Evolutionary conservation across 2,329 filamentous ascomycete species (phyloP), one percentile per base, ranked within the genome.

Genomic region (Ophiostoma ips): DNA sequence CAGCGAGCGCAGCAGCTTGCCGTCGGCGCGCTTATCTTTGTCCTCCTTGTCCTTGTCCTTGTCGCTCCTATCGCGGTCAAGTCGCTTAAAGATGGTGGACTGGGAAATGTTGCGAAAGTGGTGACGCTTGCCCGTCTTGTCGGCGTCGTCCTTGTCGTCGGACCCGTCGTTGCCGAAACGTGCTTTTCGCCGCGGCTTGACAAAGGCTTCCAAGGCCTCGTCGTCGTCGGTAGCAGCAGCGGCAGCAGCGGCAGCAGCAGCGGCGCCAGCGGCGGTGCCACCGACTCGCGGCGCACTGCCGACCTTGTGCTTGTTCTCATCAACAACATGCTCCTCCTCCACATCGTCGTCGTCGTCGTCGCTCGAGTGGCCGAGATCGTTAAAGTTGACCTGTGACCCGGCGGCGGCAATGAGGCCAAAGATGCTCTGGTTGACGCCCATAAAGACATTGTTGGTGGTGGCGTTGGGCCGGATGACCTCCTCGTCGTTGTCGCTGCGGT

Each of bases 381-480:
- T 82, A 61, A 94, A 88, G 65, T 94, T 84, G 48, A 84, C 81
- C 52, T 79, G 80, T 30, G 87, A 89, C 7, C 88, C 87, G 35
- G 87, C 87, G 15, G 87, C 87, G 7, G 89, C 86, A 57, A 96
- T 89, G 67, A 96, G 78, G 49, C 87, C 88, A 64, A 95, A 94
- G 50, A 96, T 82, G 56, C 87, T 94, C 71, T 95, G 89, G 65
- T 95, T 92, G 81, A 94, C 87, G 60, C 88, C 87, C 66, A 78
- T 70, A 52, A 75, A 73, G 63, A 75, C 70, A 55, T 71, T 68
- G 13, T 68, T 65, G 35, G 66, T 67, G 51, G 71, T 68, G 9
- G 59, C 62, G 2, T 70, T 64, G 5, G 65, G 64, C 43, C 68
- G 56, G 40, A 71, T 65, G 35, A 74, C 70, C 57, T 76, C 70